Evolutionary conservation across 148 eudicot species (phyloP).

Genomic region (Persicaria maculosa): DNA sequence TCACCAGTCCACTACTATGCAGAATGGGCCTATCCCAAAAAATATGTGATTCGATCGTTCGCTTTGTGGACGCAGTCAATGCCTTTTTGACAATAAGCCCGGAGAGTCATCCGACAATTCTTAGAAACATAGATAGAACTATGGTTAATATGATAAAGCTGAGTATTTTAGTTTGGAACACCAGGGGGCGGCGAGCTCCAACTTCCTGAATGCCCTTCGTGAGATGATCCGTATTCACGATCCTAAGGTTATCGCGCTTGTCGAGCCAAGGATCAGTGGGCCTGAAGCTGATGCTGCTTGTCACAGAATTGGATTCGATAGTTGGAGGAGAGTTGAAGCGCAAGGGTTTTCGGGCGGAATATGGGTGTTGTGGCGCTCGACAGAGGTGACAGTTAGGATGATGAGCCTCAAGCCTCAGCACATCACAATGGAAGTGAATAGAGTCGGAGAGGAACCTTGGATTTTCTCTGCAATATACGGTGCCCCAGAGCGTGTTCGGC

Average conservation of each 20-base stretch:
- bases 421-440: neutral
- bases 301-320: neutral
- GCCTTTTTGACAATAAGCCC: no score
- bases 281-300: neutral
- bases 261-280: neutral
- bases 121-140: no score
- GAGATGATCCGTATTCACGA: neutral
- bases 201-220: neutral
- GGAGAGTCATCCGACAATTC: no score
- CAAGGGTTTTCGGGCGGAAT: neutral
- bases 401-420: neutral
- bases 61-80: no score
- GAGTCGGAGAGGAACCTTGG: neutral
- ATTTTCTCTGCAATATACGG: neutral
- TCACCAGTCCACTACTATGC: no score
- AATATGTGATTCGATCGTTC: no score
- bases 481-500: neutral
- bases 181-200: neutral
- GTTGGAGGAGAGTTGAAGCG: neutral
- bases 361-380: neutral
- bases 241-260: neutral
- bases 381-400: neutral
- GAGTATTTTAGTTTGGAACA: neutral
- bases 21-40: no score
- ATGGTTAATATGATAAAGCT: neutral